phyloP scores from a whole-genome alignment of 331 rosid species.

The Malus hybrid region DNA sequence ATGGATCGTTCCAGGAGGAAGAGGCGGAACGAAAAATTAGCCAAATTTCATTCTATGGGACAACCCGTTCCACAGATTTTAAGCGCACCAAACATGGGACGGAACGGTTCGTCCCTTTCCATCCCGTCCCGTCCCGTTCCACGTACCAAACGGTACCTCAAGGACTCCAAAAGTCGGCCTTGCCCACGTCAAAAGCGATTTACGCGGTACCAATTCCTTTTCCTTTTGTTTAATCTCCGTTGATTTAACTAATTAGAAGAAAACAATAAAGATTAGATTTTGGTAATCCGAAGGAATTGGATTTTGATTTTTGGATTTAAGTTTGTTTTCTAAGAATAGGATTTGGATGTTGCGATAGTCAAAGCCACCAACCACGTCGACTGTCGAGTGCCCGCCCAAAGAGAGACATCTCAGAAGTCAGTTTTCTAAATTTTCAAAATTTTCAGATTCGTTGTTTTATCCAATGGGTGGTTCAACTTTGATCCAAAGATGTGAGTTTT shows the following conservation, averaged over 20 bases:
- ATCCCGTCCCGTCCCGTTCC: too few species aligned
- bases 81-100: too few species aligned
- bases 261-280: neutral
- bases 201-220: conserved; percentile 51
- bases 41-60: too few species aligned
- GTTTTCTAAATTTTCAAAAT: conserved; percentile 3
- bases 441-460: conserved; percentile 34
- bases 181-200: conserved; percentile 98
- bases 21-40: too few species aligned
- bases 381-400: conserved; percentile 60
- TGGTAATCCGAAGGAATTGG: neutral
- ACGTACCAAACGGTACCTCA: conserved; percentile 15
- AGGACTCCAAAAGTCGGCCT: conserved; percentile 98
- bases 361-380: conserved; percentile 98
- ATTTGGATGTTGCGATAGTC: conserved; percentile 98
- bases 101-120: too few species aligned
- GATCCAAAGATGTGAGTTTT: neutral
- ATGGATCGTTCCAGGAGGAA: too few species aligned
- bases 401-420: conserved; percentile 88
- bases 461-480: conserved; percentile 4
- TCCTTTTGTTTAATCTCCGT: neutral
- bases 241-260: neutral
- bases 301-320: conserved; percentile 8
- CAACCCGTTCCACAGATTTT: too few species aligned
- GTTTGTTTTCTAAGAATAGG: conserved; percentile 49